Evolutionary conservation across 169 alveolate genomes (phyloP).

Genomic region (Plasmodium yoelii): DNA sequence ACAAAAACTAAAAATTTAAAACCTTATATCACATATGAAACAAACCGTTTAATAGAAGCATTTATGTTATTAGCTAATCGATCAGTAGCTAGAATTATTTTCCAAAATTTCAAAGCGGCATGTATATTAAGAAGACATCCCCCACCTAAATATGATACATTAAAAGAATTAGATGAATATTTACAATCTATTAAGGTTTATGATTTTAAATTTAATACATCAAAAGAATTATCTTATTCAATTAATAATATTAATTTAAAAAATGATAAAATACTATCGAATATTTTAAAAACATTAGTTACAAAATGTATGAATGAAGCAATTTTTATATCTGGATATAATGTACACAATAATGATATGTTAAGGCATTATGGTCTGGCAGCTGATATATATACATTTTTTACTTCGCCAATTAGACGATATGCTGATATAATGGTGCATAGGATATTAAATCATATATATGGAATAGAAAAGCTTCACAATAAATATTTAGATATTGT

Average conservation of each 20-base stretch:
- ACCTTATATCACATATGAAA: slow-evolving; percentile 83
- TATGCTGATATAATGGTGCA: slow-evolving; percentile 98
- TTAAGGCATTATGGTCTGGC: slow-evolving; percentile 97
- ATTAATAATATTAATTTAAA: slow-evolving; percentile 88
- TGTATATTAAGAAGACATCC: slow-evolving; percentile 96
- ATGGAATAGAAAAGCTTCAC: slow-evolving; percentile 78
- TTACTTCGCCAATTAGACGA: slow-evolving; percentile 99
- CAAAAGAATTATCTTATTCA: slow-evolving; percentile 92
- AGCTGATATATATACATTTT: slow-evolving; percentile 98
- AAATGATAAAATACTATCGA: slow-evolving; percentile 90
- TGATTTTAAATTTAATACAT: slow-evolving; percentile 88
- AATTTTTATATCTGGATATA: slow-evolving; percentile 83
- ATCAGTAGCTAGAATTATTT: slow-evolving; percentile 95
- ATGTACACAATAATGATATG: slow-evolving; percentile 74
- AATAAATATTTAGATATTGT: slow-evolving; percentile 74
- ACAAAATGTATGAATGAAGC: slow-evolving; percentile 98
- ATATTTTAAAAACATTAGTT: slow-evolving; percentile 91
- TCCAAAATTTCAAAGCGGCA: slow-evolving; percentile 92
- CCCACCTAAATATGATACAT: slow-evolving; percentile 94
- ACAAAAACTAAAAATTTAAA: slow-evolving; percentile 82
- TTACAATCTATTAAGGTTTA: slow-evolving; percentile 87
- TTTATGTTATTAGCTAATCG: slow-evolving; percentile 99
- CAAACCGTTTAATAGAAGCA: slow-evolving; percentile 95
- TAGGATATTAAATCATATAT: slow-evolving; percentile 90
- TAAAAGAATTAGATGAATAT: slow-evolving; percentile 91